Base-by-base conservation (phyloP, 306 rosid species). In the Vicia faba region DNA sequence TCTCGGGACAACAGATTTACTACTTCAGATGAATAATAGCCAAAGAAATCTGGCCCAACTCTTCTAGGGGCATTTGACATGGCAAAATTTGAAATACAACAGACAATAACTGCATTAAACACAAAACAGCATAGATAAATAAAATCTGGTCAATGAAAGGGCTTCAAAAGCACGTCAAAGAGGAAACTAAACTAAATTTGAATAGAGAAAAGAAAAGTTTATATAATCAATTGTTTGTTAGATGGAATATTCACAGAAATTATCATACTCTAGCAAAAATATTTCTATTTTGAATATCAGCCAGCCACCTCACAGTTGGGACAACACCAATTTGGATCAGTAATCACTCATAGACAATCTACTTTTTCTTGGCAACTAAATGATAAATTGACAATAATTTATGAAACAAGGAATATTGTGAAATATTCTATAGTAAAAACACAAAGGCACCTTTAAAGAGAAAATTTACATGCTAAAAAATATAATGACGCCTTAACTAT, bases 1-100 rank as follows among this genome's bases (percentile, higher is more conserved):
- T 80, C 85, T 33, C 29, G 65, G 12, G 96, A 81, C 64, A 92
- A 83, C 11, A 92, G 69, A 76, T 76, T 84, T 51, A 33, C 60
- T 44, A 83, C 92, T 80, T 78, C 84, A 26, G 79, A 45, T 28
- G 74, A 35, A 73, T 84, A 88, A 84, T 82, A 92, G 68, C 93
- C 86, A 69, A 92, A 92, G 80, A 75, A 84, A 84, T 92, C 96
- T 40, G 96, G 96, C 72, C 88, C 93, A 18, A 73, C 61, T 75
- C 79, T 78, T 60, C 61, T 71, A 14, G 83, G 65, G 46, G 69
- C 68, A 71, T 80, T 70, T 62, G 98, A 83, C 96, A 92, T 92
- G 76, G 76, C 84, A 78, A 71, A 83, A 56, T 64, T 65, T 65
- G 70, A 64, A 80, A 74, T 39, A 49, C 68, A 69, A 65, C 75